Evolutionary conservation across 306 rosid species (phyloP).

Genomic region (Cucurbita moschata): DNA sequence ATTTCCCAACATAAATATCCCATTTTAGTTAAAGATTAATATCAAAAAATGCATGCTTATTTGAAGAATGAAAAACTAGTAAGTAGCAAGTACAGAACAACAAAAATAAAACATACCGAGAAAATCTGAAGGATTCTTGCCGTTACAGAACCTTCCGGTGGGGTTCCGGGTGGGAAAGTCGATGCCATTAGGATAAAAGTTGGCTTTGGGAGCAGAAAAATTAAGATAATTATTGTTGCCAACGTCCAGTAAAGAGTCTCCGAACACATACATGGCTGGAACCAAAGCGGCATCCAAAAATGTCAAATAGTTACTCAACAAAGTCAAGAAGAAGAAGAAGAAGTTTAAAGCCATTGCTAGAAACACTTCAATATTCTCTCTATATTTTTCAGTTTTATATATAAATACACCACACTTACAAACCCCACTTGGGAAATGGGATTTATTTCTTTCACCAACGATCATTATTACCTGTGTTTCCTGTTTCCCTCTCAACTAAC

Average conservation of each 20-base stretch:
- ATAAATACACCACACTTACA: not conserved
- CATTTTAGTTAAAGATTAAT: too few species aligned
- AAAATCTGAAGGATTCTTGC: conserved; percentile 35
- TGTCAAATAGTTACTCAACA: not conserved
- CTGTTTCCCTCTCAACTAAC: too few species aligned
- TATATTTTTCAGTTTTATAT: not conserved
- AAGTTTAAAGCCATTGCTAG: not conserved
- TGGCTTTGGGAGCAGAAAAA: conserved; percentile 33
- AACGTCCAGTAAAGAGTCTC: conserved; percentile 71
- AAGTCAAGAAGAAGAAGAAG: not conserved
- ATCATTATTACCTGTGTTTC: too few species aligned
- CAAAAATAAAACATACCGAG: conserved; percentile 13
- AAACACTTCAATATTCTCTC: not conserved
- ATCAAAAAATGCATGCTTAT: too few species aligned
- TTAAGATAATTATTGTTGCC: conserved; percentile 61
- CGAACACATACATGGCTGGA: conserved; percentile 57
- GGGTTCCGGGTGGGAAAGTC: conserved; percentile 21
- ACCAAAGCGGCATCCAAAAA: conserved; percentile 28
- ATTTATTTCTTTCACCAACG: not conserved
- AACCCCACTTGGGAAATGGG: not conserved
- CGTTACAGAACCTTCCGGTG: conserved; percentile 30
- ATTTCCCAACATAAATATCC: too few species aligned
- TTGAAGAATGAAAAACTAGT: too few species aligned
- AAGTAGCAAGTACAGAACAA: too few species aligned
- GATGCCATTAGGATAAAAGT: conserved; percentile 27